These are phyloP conservation scores for Kwoniella bestiolae DNA, from an alignment of 768 basidiomycete genomes.

Conservation along the genomic window DNA sequence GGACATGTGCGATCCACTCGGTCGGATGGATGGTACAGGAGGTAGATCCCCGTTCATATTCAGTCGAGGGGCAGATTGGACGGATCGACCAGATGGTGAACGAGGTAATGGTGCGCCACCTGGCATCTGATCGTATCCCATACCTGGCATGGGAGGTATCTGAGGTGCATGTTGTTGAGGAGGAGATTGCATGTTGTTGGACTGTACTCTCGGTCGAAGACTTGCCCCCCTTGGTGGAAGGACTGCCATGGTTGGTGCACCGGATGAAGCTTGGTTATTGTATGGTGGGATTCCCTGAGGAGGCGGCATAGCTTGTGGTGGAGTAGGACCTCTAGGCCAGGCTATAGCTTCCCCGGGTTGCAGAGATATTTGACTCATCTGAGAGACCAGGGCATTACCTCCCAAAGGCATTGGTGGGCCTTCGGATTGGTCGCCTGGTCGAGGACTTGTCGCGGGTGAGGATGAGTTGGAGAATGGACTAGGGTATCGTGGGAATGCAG, in stretches of 20 bases:
- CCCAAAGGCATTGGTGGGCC: conserved; percentile 31
- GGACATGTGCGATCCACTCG: conserved; percentile 38
- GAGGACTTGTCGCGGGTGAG: conserved; percentile 41
- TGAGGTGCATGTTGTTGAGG: conserved; percentile 15
- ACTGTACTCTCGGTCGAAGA: conserved; percentile 33
- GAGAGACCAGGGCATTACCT: conserved; percentile 41
- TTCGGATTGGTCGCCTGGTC: conserved; percentile 29
- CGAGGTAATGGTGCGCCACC: conserved; percentile 36
- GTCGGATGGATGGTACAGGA: conserved; percentile 39
- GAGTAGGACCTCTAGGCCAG: conserved; percentile 37
- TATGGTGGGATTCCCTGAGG: conserved; percentile 4
- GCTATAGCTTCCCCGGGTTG: conserved; percentile 42
- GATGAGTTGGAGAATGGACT: conserved; percentile 46
- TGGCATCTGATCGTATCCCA: conserved; percentile 8
- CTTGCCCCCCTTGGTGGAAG: conserved; percentile 50
- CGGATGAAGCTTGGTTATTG: conserved; percentile 3
- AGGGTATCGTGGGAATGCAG: conserved; percentile 43
- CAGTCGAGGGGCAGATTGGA: conserved; percentile 37
- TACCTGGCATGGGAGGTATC: conserved; percentile 16
- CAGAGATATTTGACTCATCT: conserved; percentile 44
- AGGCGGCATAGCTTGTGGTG: conserved; percentile 23
- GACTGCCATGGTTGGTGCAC: conserved; percentile 18
- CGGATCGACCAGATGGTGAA: conserved; percentile 49
- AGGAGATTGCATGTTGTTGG: conserved; percentile 14
- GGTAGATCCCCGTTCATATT: conserved; percentile 31